phyloP scores from a whole-genome alignment of 2,329 filamentous ascomycete species.

The Cercospora berteroae region DNA sequence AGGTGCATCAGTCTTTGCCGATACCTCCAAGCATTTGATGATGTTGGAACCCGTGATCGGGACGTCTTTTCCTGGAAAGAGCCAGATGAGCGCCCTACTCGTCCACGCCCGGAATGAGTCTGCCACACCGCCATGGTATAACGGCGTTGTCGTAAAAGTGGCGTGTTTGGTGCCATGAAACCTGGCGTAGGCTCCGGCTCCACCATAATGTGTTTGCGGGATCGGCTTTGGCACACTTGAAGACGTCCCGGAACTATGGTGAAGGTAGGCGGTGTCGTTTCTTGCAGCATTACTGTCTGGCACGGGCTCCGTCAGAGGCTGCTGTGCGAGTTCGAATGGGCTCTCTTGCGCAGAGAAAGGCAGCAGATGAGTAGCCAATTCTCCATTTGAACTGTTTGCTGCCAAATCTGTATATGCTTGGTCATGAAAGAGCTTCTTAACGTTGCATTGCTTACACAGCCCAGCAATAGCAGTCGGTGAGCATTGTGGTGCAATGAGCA shows the following conservation, averaged over 20 bases:
- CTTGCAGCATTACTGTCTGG: constrained; percentile 26
- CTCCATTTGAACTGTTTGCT: not conserved
- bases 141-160: constrained; percentile 64
- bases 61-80: constrained; percentile 57
- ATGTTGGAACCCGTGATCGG: constrained; percentile 60
- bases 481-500: constrained; percentile 57
- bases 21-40: constrained; percentile 46
- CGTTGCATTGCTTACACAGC: constrained; percentile 51
- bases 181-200: constrained; percentile 55
- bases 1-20: constrained; percentile 30
- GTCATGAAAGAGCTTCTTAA: constrained; percentile 49
- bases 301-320: not conserved
- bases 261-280: constrained; percentile 55
- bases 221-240: constrained; percentile 64
- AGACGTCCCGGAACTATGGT: constrained; percentile 65
- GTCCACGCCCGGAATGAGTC: constrained; percentile 64
- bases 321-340: constrained; percentile 12
- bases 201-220: constrained; percentile 56
- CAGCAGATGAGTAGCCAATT: constrained; percentile 10
- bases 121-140: constrained; percentile 65
- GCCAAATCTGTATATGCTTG: constrained; percentile 40
- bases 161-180: constrained; percentile 44
- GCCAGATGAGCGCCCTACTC: constrained; percentile 58
- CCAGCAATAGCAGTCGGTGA: constrained; percentile 51
- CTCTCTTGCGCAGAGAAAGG: constrained; percentile 16